These are phyloP conservation scores for Pyricularia pennisetigena DNA, from an alignment of 2,329 filamentous ascomycete genomes.

Conservation along the genomic window DNA sequence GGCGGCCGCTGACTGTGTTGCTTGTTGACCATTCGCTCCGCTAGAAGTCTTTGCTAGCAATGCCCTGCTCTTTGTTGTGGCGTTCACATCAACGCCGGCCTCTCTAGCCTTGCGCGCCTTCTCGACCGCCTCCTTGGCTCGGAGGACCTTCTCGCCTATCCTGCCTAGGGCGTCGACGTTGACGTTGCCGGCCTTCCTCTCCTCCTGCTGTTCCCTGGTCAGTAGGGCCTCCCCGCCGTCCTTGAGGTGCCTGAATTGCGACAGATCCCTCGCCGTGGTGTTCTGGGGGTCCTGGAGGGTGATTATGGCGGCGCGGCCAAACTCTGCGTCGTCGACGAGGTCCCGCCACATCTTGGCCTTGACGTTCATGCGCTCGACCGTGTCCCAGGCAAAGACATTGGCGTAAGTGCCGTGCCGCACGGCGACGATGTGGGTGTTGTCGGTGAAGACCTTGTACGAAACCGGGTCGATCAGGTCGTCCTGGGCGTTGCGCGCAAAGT, in stretches of 20 bases:
- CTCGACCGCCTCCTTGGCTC: constrained; percentile 89
- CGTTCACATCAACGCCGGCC: constrained; percentile 48
- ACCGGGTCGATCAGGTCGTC: constrained; percentile 89
- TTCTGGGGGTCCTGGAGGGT: constrained; percentile 95
- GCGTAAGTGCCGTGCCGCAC: constrained; percentile 71
- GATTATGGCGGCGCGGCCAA: constrained; percentile 84
- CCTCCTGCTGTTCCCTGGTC: constrained; percentile 60
- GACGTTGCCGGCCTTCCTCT: constrained; percentile 57
- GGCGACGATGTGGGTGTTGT: constrained; percentile 95
- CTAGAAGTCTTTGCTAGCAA: constrained; percentile 13
- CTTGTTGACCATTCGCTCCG: constrained; percentile 7
- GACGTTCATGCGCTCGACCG: constrained; percentile 88
- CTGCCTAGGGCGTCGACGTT: constrained; percentile 75
- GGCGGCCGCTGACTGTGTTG: constrained; percentile 16
- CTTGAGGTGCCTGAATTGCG: constrained; percentile 79
- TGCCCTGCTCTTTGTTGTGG: constrained; percentile 31
- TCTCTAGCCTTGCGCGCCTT: constrained; percentile 70
- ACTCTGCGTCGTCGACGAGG: constrained; percentile 77
- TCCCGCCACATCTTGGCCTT: constrained; percentile 96
- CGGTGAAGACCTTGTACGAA: constrained; percentile 93
- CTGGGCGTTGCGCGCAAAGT: constrained; percentile 86
- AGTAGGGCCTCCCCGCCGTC: constrained; percentile 64
- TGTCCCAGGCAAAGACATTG: constrained; percentile 96
- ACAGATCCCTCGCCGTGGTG: constrained; percentile 69
- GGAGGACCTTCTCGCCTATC: constrained; percentile 70